Evolutionary conservation across 2,329 filamentous ascomycete species (phyloP).

Genomic region (Akanthomyces uredinophilus): DNA sequence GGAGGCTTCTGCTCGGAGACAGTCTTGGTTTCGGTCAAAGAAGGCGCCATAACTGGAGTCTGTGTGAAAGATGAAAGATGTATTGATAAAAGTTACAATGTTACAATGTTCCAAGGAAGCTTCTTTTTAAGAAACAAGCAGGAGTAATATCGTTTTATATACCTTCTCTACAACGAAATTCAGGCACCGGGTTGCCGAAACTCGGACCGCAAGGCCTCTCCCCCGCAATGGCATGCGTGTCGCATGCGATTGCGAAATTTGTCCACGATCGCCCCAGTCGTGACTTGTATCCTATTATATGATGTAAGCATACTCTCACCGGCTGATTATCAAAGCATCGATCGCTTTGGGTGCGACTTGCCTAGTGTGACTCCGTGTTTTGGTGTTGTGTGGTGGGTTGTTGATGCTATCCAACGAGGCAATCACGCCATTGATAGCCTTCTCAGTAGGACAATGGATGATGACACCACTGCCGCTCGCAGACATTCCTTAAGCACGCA

Average conservation of each 20-base stretch:
- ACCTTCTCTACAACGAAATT: background rate
- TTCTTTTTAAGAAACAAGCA: background rate
- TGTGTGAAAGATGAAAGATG: background rate
- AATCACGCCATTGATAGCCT: conserved; percentile 13
- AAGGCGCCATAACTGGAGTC: conserved; percentile 12
- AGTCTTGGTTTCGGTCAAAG: conserved; percentile 10
- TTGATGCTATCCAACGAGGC: conserved; percentile 13
- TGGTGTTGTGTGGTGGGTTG: background rate
- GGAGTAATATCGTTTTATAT: background rate
- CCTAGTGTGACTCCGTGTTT: background rate
- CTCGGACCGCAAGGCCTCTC: background rate
- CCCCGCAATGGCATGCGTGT: conserved; percentile 14
- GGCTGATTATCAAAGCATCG: background rate
- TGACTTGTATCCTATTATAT: background rate
- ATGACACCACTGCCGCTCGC: conserved; percentile 2
- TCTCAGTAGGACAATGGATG: background rate
- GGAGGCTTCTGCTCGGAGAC: background rate
- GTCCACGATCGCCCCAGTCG: background rate
- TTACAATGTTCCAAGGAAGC: too few species aligned
- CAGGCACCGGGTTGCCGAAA: background rate
- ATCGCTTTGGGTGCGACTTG: background rate
- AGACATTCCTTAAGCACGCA: conserved; percentile 1
- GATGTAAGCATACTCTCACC: background rate
- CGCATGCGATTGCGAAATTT: conserved; percentile 11
- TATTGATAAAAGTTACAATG: background rate